Base-by-base conservation (phyloP, 345 rosid genomes). In the Camelina sativa region DNA sequence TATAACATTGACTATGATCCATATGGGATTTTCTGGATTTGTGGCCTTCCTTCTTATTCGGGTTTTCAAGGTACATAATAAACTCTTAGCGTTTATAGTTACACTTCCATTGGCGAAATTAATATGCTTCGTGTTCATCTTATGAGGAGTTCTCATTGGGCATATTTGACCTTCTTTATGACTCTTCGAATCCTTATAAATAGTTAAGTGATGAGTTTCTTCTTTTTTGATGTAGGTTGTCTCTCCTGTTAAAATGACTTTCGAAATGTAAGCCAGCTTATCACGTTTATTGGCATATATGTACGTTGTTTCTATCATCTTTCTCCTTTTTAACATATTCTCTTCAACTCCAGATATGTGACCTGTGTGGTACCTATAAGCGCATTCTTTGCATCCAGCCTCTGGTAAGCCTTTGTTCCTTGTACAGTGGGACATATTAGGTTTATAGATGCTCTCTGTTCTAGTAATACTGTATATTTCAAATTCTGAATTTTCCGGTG, bases 341-440 rank as follows among this genome's bases (percentile, higher is more conserved):
- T 57, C 70, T 50, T 6, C 11, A 47, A 34, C 40, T 47, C 65
- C 89, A 95, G 98, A 86, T 95, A 92, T 68, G 87, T 92, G 48
- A 95, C 97, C 20, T 90, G 97, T 79, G 97, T 92, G 19, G 71
- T 95, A 67, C 97, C 97, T 41, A 92, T 95, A 65, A 92, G 97
- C 74, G 96, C 97, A 73, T 95, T 92, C 85, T 92, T 90, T 82
- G 97, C 99, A 16, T 88, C 97, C 64, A 95, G 97, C 76, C 99
- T 92, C 76, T 95, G 99, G 99, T 95, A 84, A 87, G 93, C 71
- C 53, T 78, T 74, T 75, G 54, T 41, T 65, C 34, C 20, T 10
- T 30, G 11, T n/a, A 38, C 55, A 57, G 12, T 50, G 56, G 1
- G 8, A 44, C 22, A 22, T 61, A 7, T 47, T 56, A 44, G 16